Evolutionary conservation across 2,329 filamentous ascomycete species (phyloP), one percentile per base, ranked within the genome.

Genomic region (Diaporthe amygdali): DNA sequence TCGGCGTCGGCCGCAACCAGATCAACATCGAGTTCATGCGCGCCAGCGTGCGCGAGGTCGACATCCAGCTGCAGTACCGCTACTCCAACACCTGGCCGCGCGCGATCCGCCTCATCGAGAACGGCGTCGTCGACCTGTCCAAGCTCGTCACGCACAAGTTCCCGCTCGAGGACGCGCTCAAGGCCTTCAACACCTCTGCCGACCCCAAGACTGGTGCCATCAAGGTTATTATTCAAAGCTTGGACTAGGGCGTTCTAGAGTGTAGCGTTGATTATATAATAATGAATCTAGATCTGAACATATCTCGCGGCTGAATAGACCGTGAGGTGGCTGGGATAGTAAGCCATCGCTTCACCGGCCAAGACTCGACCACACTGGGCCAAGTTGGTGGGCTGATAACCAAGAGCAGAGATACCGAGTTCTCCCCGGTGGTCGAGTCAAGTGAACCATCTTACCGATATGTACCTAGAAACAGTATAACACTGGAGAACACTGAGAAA

Each of bases 11-110:
- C 75, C 96, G 93, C 87, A 95, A 96, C 81, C 94, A 98, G 86
- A 96, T 98, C 86, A 94, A 90, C 82, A 93, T 98, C 74, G 96
- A 96, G 34, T 98, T 98, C 82, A 98, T 98, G 96, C 86, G 94
- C 66, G 89, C 96, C 71, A 96, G 93, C 77, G 96, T 95, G 7
- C 90, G 94, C 74, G 96, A 98, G 84, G 93, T 98, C 76, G 96
- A 98, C 83, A 86, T 98, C 72, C 94, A 97, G 84, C 96, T 98
- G 82, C 96, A 98, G 85, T 98, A 98, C 86, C 90, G 96, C 73
- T 98, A 98, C 86, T 90, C 89, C 84, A 98, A 98, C 85, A 97
- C 94, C 27, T 98, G 96, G 96, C 96, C 96, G 41, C 90, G 94
- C 74, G 96, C 96, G 52, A 98, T 98, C 76, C 90, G 95, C 59